Conservation (phyloP, 2,329 filamentous ascomycete species). For the Fonsecaea pedrosoi region DNA sequence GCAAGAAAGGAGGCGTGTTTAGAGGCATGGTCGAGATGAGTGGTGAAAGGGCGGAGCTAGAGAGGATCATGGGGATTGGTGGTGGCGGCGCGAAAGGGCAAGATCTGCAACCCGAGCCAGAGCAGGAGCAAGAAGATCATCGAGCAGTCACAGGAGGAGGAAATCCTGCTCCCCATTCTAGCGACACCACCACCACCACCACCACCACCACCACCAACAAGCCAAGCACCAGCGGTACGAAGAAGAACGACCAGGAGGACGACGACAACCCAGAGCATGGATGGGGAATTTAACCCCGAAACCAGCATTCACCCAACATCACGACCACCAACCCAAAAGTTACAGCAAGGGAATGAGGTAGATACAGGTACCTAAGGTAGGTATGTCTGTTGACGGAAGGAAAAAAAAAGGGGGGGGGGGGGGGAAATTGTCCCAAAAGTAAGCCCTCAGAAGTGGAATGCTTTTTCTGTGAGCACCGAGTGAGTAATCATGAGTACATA, state of each 20-base stretch:
- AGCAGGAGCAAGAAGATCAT: background rate
- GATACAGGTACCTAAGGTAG: no score
- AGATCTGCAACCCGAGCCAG: background rate
- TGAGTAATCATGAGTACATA: background rate
- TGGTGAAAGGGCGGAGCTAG: slow-evolving; percentile 46
- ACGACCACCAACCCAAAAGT: no score
- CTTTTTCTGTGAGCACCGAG: no score
- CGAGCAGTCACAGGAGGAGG: background rate
- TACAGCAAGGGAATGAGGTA: no score
- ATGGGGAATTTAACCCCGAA: background rate
- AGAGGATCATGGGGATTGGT: slow-evolving; percentile 37
- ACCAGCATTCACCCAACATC: background rate
- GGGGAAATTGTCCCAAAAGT: no score
- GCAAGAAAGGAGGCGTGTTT: slow-evolving; percentile 60
- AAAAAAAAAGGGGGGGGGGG: no score
- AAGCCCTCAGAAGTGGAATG: no score
- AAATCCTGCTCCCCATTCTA: background rate
- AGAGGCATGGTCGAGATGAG: slow-evolving; percentile 59
- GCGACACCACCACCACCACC: background rate
- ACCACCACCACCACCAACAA: no score
- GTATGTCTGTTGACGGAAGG: no score
- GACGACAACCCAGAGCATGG: background rate
- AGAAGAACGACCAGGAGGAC: background rate
- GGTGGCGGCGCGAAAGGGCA: background rate
- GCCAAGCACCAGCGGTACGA: background rate